phyloP scores from a whole-genome alignment of 2,329 filamentous ascomycete species.

The Ceratocystis lukuohia region DNA sequence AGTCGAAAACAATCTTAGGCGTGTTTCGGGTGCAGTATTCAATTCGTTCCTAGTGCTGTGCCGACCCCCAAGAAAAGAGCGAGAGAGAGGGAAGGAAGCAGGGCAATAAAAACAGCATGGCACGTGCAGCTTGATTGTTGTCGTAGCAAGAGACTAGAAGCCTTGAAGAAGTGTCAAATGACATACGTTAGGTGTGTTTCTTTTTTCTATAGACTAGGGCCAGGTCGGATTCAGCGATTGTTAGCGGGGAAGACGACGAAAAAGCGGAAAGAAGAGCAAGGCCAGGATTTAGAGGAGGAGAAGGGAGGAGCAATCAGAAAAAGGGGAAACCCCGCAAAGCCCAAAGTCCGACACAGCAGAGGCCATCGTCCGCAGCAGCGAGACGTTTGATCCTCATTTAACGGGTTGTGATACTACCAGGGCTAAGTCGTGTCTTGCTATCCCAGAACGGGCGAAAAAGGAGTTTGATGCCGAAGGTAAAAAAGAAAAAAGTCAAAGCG shows the following conservation, averaged over 20 bases:
- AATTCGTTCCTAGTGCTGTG: background rate
- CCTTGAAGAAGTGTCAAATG: background rate
- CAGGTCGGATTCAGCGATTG: background rate
- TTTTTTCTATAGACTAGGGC: background rate
- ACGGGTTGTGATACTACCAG: background rate
- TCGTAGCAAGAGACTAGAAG: background rate
- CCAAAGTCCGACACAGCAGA: slow-evolving; percentile 1
- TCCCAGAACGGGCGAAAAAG: background rate
- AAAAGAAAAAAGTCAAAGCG: background rate
- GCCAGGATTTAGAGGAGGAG: background rate
- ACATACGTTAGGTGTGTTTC: background rate
- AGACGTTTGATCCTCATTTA: slow-evolving; percentile 9
- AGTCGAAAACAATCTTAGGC: background rate
- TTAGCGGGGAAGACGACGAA: background rate
- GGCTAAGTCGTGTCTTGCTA: slow-evolving; percentile 3
- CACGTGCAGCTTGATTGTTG: background rate
- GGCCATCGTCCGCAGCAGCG: background rate
- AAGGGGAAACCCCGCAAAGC: background rate
- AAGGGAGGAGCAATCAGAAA: background rate
- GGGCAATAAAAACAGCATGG: background rate
- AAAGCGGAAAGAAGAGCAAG: background rate
- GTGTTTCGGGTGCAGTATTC: background rate
- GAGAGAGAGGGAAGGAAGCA: background rate
- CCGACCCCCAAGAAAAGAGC: background rate
- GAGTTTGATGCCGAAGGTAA: slow-evolving; percentile 1